Evolutionary conservation across 352 stramenopile genomes (phyloP), one percentile per base, ranked within the genome.

Genomic region (Elongisporangium anandrum): DNA sequence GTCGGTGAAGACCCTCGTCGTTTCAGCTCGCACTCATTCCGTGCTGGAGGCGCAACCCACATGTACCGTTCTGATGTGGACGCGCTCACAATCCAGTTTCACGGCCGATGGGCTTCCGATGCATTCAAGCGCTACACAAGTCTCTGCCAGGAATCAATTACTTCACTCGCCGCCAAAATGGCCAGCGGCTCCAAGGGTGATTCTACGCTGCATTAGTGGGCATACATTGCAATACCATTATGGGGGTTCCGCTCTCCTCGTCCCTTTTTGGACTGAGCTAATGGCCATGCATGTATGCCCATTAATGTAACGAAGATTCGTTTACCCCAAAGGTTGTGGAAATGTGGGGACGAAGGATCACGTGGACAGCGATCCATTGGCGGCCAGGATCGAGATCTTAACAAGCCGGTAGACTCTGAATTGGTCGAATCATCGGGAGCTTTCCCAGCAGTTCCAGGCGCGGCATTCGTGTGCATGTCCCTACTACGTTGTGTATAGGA

Each of bases 81-180:
- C 20, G 26, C 51, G 2, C 21, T 61, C 2, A 66, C 51, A 12
- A 61, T 66, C 49, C 45, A 64, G 41, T 61, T 62, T 19, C 54
- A 70, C 38, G 58, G 55, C 1, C 39, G 63, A 0, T 66, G 59
- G 63, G 49, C 50, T 0, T 60, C 59, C 0, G 59, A 64, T 13
- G 52, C 45, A 2, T 66, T 59, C 59, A 70, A 70, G 21, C 38
- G n/a, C 45, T 64, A 70, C 52, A 70, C 64, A n/a, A 53, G 47
- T 6, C 51, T 64, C 1, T 60, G 59, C 59, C 51, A 53, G 49
- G 57, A 68, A 8, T 68, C 50, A 0, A 54, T 61, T 0, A 15
- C 34, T 23, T 50, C 53, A 12, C 50, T 68, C 17, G 52, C 56
- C 2, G 20, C 47, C 1, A 45, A 48, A 7, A 60, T 68, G 45